Conservation (phyloP, 139 green algal genomes). For the Penium margaritaceum region DNA sequence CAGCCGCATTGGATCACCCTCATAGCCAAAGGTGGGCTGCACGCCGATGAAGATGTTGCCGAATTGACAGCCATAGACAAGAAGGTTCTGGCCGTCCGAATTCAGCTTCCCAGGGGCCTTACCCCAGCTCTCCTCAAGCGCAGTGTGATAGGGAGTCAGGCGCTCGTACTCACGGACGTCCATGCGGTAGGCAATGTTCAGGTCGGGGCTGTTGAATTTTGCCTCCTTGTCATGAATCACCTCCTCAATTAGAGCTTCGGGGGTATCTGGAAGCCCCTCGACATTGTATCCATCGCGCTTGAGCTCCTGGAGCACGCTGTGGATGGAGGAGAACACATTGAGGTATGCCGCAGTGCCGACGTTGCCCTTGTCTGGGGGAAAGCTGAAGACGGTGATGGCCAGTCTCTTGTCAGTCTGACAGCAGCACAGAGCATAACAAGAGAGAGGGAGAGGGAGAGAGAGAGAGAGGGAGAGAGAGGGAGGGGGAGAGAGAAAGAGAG, state of each 20-base stretch:
- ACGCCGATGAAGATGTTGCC: slow-evolving; percentile 99
- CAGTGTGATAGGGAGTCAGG: slow-evolving; percentile 67
- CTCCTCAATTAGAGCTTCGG: slow-evolving; percentile 77
- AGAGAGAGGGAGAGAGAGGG: background rate
- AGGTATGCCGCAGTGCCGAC: slow-evolving; percentile 97
- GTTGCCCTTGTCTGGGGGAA: slow-evolving; percentile 99
- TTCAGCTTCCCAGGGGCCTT: slow-evolving; percentile 90
- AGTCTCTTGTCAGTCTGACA: slow-evolving; percentile 92
- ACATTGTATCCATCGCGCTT: slow-evolving; percentile 85
- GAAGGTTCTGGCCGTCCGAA: slow-evolving; percentile 89
- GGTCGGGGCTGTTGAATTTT: slow-evolving; percentile 84
- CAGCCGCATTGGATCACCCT: slow-evolving; percentile 97
- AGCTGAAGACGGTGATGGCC: slow-evolving; percentile 94
- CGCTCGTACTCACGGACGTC: slow-evolving; percentile 52
- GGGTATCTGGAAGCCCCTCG: slow-evolving; percentile 59
- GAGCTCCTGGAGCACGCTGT: slow-evolving; percentile 66
- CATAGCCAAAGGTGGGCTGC: slow-evolving; percentile 98
- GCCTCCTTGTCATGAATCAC: slow-evolving; percentile 82
- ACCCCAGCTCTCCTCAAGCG: slow-evolving; percentile 98
- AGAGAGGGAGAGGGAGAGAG: too few species aligned
- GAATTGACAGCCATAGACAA: slow-evolving; percentile 92
- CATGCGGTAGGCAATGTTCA: slow-evolving; percentile 89
- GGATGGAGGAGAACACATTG: slow-evolving; percentile 98
- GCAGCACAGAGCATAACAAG: too few species aligned
- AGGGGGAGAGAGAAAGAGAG: background rate